Base-by-base conservation (phyloP, 257 asterid species). In the Cinchona pubescens region DNA sequence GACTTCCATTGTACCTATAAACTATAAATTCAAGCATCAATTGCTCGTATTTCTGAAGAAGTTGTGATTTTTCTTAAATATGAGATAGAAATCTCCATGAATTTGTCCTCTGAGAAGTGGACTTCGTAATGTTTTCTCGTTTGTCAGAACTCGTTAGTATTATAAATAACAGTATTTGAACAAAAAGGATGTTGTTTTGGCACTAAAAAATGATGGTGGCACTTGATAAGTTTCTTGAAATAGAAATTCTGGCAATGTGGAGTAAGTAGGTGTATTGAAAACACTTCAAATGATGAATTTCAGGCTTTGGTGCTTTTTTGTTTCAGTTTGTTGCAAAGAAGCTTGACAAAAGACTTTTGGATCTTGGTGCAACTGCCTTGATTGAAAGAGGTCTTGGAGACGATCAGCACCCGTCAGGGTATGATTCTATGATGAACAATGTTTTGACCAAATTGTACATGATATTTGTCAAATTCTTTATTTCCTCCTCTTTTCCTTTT, bases 351-450 rank as follows among this genome's bases (percentile, higher is more conserved):
- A 88, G 98, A 71, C 88, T 95, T 49, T 83, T 86, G 60, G 90
- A 90, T 88, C 95, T 95, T 71, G 98, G 97, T 82, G 96, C 92
- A 18, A 71, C 40, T 9, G 76, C 94, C 3, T 63, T 95, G 79
- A 78, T 92, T 81, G 97, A 91, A 78, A 91, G 86, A 86, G 98
- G 99, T 62, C 87, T 92, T 70, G 99, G 99, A 82, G 98, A 95
- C 88, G 99, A 94, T 81, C 99, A 94, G 83, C 97, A 92, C 76
- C 90, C 94, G 75, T 88, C 98, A 73, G 98, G 99, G 99, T 94
- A 89, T 76, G 83, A 14, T 76, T 76, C 67, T 71, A 23, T 16
- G 42, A 55, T 73, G 49, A 30, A 51, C 13, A 59, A 71, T 46
- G 51, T 38, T 74, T 71, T n/a, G 2, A 55, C 56, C 7, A 29